Percentiles rank a stretch among this genome's conserved stretches.
phyloP scores from a whole-genome alignment of 2,329 filamentous ascomycete genomes.

The Bipolaris sorokiniana region DNA sequence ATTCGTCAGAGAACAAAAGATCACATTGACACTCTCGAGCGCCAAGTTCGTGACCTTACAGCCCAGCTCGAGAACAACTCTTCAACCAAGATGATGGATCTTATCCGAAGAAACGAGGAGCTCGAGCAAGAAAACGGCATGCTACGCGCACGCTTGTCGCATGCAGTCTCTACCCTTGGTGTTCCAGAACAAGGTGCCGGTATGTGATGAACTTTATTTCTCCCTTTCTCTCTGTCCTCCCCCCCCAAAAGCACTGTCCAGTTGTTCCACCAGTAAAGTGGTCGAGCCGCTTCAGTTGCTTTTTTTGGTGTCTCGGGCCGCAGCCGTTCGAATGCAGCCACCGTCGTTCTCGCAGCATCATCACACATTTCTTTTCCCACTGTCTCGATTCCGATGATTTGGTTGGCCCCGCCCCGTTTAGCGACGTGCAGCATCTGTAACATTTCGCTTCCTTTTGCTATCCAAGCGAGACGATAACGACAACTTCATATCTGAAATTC shows the following conservation, averaged over 20 bases:
- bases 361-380: constrained; percentile 18
- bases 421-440: constrained; percentile 38
- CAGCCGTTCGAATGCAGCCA: constrained; percentile 33
- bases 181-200: constrained; percentile 46
- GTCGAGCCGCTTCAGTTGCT: constrained; percentile 29
- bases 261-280: constrained; percentile 28
- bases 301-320: constrained; percentile 35
- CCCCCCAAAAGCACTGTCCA: constrained; percentile 31
- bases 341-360: constrained; percentile 25
- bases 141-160: constrained; percentile 57
- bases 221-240: constrained; percentile 4
- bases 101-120: constrained; percentile 61
- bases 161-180: constrained; percentile 50
- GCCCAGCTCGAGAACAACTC: constrained; percentile 54
- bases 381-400: constrained; percentile 17
- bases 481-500: constrained; percentile 11
- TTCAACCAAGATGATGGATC: constrained; percentile 56
- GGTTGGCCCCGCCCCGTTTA: constrained; percentile 25
- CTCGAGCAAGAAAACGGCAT: constrained; percentile 62
- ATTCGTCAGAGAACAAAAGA: constrained; percentile 65
- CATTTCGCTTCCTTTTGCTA: constrained; percentile 14
- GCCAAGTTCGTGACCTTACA: constrained; percentile 60
- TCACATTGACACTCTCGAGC: constrained; percentile 64
- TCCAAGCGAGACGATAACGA: constrained; percentile 17
- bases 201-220: constrained; percentile 37